These are phyloP conservation scores for Amanita fuliginea DNA, from an alignment of 768 basidiomycete species.

Conservation along the genomic window DNA sequence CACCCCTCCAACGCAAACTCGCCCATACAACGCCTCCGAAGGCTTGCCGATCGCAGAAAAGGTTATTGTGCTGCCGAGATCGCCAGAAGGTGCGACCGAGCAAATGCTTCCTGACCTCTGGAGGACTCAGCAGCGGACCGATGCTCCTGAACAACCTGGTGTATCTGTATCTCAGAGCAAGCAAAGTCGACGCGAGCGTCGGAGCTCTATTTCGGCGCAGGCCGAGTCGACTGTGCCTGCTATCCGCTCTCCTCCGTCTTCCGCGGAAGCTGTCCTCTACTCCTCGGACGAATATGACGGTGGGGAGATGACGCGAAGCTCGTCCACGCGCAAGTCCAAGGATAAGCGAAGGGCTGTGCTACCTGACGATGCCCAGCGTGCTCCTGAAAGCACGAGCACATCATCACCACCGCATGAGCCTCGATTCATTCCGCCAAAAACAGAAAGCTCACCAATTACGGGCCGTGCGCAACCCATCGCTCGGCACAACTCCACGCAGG, in stretches of 20 bases:
- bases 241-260: neutral
- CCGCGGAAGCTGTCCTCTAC: neutral
- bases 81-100: neutral
- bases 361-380: neutral
- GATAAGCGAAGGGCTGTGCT: neutral
- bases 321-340: neutral
- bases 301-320: neutral
- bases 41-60: neutral
- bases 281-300: neutral
- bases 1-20: neutral
- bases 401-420: neutral
- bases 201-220: neutral
- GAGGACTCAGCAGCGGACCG: neutral
- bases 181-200: neutral
- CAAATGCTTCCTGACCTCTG: neutral
- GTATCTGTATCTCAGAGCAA: neutral
- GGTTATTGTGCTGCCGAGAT: neutral
- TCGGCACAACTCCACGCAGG: neutral
- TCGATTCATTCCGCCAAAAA: neutral
- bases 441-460: neutral
- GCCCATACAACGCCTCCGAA: neutral
- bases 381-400: neutral
- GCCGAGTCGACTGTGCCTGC: neutral
- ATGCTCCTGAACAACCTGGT: neutral
- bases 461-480: neutral